Evolutionary conservation across 495 filamentous ascomycete species (phyloP).

Genomic region (Niebla homalea): DNA sequence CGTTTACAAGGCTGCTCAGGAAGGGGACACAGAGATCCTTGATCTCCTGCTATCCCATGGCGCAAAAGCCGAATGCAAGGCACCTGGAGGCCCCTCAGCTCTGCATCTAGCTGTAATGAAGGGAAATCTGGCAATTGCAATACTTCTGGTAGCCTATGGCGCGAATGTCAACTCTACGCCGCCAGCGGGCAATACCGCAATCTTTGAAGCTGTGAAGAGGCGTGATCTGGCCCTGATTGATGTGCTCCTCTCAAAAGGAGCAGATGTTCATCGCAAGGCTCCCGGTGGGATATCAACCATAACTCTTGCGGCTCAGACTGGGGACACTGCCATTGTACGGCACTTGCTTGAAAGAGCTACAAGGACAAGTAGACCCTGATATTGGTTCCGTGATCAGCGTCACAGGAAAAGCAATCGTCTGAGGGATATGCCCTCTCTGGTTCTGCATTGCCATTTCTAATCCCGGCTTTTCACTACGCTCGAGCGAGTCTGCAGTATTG

Average conservation of each 20-base stretch:
- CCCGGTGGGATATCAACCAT: slow-evolving; percentile 6
- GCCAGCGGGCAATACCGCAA: slow-evolving; percentile 9
- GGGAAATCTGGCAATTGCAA: slow-evolving; percentile 3
- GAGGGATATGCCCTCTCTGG: no score
- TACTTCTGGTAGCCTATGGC: slow-evolving; percentile 6
- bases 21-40: slow-evolving; percentile 5
- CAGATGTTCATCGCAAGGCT: slow-evolving; percentile 5
- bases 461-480: no score
- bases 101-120: slow-evolving; percentile 8
- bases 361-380: no score
- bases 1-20: slow-evolving; percentile 10
- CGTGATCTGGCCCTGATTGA: slow-evolving; percentile 3
- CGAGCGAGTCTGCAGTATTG: no score
- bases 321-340: background rate
- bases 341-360: background rate
- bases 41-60: slow-evolving; percentile 2
- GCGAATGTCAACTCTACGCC: slow-evolving; percentile 12
- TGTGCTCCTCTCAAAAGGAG: slow-evolving; percentile 8
- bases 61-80: slow-evolving; percentile 6
- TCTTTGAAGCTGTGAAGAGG: slow-evolving; percentile 7
- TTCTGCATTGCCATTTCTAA: no score
- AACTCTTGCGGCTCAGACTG: slow-evolving; percentile 7
- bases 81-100: slow-evolving; percentile 7
- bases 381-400: no score
- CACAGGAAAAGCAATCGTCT: no score